Base-by-base conservation (phyloP, 1,139 yeast genomes). In the Casaregolazyma suthepensis region DNA sequence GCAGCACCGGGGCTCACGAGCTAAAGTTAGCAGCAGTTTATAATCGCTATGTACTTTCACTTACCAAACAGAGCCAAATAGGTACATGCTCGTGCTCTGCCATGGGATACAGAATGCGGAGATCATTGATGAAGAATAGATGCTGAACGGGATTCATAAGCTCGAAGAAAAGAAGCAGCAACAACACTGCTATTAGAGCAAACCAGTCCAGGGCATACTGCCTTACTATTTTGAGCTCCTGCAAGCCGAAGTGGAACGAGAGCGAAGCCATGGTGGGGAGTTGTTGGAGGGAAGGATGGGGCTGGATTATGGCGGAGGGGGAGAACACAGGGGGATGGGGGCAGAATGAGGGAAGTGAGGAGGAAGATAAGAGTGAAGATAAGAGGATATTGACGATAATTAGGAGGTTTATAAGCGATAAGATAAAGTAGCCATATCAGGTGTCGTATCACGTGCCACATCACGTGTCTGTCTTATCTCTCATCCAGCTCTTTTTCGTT, bases 1-100 rank as follows among this genome's bases (percentile, higher is more conserved):
- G 43, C 37, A 13, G 40, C 20, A 6, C 44, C 42, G 5, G 52
- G 52, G 2, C 46, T 26, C n/a, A 49, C 15, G 6, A 49, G 42
- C 52, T 49, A 6, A 10, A 22, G 37, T 29, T 31, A 35, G 29
- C 31, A 26, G 12, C 15, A 29, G 22, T 23, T 20, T 40, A 23
- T 5, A 22, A 20, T 2, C 3, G 5, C n/a, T 5, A 13, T 22
- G n/a, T 13, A 23, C 10, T 5, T 10, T 70, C 69, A 46, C 61
- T 64, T 46, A 63, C 67, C 58, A 65, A 61, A 56, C 67, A 65
- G 56, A 57, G 65, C 67, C 52, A 66, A 53, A 58, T 64, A 9
- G 74, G 68, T 10, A 82, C 83, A 6, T 81, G 70, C 61, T 82
- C 85, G 19, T 66, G 64, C 44, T 70, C 72, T 1, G 82, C 77